These are phyloP conservation scores for Aspergillus felis DNA, from an alignment of 2,329 filamentous ascomycete species.

Conservation along the genomic window DNA sequence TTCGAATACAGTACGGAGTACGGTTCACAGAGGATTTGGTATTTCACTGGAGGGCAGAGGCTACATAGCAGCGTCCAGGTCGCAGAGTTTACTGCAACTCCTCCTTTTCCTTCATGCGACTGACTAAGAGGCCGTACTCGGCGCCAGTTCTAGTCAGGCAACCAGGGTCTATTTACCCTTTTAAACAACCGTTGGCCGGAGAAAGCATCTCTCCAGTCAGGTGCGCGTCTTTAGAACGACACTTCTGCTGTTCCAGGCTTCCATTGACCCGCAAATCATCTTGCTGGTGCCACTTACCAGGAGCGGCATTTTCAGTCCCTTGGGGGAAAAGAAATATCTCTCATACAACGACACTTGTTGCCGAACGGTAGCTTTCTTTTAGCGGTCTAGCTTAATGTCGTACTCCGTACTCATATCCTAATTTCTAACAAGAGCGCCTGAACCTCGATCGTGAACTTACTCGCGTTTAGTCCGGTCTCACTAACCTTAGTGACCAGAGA, in stretches of 20 bases:
- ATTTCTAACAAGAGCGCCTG: background rate
- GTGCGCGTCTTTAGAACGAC: conserved; percentile 1
- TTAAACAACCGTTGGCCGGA: conserved; percentile 18
- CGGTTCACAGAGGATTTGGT: background rate
- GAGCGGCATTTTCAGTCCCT: background rate
- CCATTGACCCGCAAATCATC: conserved; percentile 18
- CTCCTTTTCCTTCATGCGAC: background rate
- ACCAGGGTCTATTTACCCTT: conserved; percentile 17
- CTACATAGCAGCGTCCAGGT: background rate
- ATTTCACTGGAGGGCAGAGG: background rate
- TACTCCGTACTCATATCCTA: background rate
- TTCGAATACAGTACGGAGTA: conserved; percentile 7
- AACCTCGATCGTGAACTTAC: background rate
- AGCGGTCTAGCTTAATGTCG: background rate
- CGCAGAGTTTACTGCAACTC: background rate
- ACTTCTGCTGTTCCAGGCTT: conserved; percentile 13
- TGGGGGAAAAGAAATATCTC: conserved; percentile 1
- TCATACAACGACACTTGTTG: background rate
- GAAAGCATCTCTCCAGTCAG: background rate
- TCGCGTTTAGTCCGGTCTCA: background rate
- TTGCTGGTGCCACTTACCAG: conserved; percentile 18
- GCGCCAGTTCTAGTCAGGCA: conserved; percentile 11
- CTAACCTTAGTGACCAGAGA: background rate
- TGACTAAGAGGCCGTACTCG: background rate
- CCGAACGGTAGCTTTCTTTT: background rate